Percentiles rank a stretch among this genome's conserved stretches.
phyloP scores from a whole-genome alignment of 2,329 filamentous ascomycete genomes.

The Ceratocystis cubensis region DNA sequence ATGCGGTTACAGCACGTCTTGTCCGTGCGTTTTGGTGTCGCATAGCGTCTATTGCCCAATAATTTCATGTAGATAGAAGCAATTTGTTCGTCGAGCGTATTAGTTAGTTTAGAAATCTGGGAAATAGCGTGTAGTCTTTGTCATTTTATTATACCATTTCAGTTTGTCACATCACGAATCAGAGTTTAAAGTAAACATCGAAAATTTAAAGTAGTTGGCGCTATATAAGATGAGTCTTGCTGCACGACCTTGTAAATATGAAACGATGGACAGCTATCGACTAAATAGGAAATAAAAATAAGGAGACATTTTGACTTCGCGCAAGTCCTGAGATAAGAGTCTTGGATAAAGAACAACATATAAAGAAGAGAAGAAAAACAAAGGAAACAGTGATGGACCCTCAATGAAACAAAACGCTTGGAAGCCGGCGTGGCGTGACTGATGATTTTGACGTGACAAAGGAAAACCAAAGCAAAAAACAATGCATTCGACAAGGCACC shows the following conservation, averaged over 20 bases:
- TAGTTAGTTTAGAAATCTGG: too few species aligned
- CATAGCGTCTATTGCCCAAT: too few species aligned
- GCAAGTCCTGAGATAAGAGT: conserved; percentile 1
- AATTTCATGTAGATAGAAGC: too few species aligned
- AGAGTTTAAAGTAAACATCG: neutral
- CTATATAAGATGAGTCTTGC: neutral
- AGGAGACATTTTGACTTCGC: conserved; percentile 1
- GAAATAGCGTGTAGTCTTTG: neutral
- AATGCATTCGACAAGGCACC: neutral
- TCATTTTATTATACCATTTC: neutral
- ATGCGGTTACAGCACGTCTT: too few species aligned
- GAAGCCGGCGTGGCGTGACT: neutral
- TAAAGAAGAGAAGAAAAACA: neutral
- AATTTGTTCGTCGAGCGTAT: too few species aligned
- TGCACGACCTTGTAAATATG: neutral
- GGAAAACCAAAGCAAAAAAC: neutral
- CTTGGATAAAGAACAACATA: neutral
- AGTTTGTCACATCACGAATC: neutral
- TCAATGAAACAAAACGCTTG: neutral
- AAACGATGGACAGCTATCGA: neutral
- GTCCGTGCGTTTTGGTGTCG: too few species aligned
- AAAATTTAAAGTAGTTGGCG: neutral
- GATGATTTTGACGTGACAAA: conserved; percentile 9
- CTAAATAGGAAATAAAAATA: neutral
- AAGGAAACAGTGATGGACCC: neutral